Base-by-base conservation (phyloP, 2,329 filamentous ascomycete species). In the Orbilia blumenaviensis region DNA sequence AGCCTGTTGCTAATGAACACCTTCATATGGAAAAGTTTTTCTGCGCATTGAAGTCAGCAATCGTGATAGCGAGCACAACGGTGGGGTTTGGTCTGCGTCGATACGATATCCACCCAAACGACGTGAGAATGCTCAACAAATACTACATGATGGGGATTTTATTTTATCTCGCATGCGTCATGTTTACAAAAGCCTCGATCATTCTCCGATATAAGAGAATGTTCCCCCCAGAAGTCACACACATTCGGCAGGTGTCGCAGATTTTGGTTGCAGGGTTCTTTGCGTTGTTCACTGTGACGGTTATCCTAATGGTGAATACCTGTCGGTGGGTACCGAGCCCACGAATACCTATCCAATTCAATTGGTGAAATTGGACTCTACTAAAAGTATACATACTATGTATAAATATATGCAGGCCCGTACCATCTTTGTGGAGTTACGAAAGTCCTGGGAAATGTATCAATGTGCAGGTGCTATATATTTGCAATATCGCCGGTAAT, bases 161-260 rank as follows among this genome's bases (percentile, higher is more conserved):
- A 14, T 60, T 68, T 21, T 60, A 68, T 21, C 38, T 68, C 4
- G 52, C 64, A 7, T 60, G 64, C 18, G 52, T 50, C 1, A 60
- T 60, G 36, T 68, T 68, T 25, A 68, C 64, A 5, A 68, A 60
- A 29, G 52, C 34, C 1, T 68, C 64, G 12, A 68, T 60, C 25
- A 68, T 60, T 18, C 38, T 68, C 14, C 50, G 64, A 3, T 68
- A 68, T 14, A 34, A 52, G 14, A 21, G 64, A 1, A 68, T 68
- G 64, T 66, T 66, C 7, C 62, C 62, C 3, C 62, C 62, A n/a
- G 62, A 66, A 18, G 48, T 66, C 3, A 66, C 62, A 12, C 62
- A 56, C n/a, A 44, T 66, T 8, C 62, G 62, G 21, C 50, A n/a
- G 9, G 32, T 46, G 21, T 66, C 62, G 21, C 62, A 44, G 12